These are phyloP conservation scores for Pseudotsuga menziesii DNA, from an alignment of 75 land plant genomes.

Conservation along the genomic window DNA sequence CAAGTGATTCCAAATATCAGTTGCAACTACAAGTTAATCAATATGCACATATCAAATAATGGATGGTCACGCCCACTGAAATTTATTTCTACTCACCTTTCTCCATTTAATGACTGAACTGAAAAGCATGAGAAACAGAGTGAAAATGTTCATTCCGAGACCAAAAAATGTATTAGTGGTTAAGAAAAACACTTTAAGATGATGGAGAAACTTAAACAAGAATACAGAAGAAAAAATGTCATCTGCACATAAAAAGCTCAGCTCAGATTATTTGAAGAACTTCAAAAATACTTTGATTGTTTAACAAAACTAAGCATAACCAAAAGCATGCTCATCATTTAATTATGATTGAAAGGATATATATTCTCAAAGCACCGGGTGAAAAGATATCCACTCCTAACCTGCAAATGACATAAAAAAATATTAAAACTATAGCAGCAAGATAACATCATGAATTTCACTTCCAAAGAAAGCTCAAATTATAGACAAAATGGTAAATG, in stretches of 20 bases:
- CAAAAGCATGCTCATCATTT: background rate
- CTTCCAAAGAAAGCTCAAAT: background rate
- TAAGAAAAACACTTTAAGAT: background rate
- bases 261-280: background rate
- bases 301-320: background rate
- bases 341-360: slow-evolving; percentile 7
- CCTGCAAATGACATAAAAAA: slow-evolving; percentile 9
- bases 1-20: background rate
- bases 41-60: background rate
- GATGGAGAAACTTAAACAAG: background rate
- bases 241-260: background rate
- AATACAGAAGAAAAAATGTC: background rate
- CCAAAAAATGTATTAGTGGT: background rate
- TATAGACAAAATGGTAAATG: background rate
- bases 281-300: background rate
- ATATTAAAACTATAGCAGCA: background rate
- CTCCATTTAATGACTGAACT: background rate
- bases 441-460: background rate
- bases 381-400: slow-evolving; percentile 1
- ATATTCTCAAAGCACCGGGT: slow-evolving; percentile 5
- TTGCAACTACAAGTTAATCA: background rate
- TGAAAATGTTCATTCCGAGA: background rate
- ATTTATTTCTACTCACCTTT: background rate
- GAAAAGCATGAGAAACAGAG: background rate
- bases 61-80: background rate